Evolutionary conservation across 129 eudicot genomes (phyloP).

Genomic region (Helichrysum umbraculigerum): DNA sequence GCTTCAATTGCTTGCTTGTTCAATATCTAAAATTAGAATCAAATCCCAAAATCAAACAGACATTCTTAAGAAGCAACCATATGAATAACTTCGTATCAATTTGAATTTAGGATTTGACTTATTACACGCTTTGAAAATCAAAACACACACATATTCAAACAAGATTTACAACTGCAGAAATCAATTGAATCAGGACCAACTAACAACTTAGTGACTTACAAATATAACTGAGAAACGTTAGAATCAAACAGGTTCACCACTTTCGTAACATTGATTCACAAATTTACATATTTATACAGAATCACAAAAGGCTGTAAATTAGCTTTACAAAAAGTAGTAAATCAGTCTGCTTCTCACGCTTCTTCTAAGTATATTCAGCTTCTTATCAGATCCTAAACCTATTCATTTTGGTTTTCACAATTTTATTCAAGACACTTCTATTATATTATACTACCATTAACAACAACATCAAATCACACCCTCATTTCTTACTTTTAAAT

Average conservation of each 20-base stretch:
- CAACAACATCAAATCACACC: not conserved
- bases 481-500: not conserved
- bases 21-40: constrained; percentile 48
- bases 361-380: not conserved
- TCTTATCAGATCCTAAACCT: not conserved
- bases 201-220: no score
- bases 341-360: not conserved
- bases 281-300: not conserved
- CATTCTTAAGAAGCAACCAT: not conserved
- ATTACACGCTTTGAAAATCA: not conserved
- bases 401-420: not conserved
- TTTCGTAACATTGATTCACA: not conserved
- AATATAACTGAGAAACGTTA: not conserved
- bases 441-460: not conserved
- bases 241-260: not conserved
- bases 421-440: not conserved
- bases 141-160: not conserved
- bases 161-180: not conserved
- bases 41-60: constrained; percentile 5
- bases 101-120: not conserved
- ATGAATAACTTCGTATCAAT: not conserved
- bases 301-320: not conserved
- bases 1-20: constrained; percentile 88
- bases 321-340: not conserved
- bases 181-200: no score